A percentile compares a stretch with the other conserved stretches of the same genome.
Evolutionary conservation across 2,329 filamentous ascomycete species (phyloP).

Genomic region (Coniochaeta sp.): DNA sequence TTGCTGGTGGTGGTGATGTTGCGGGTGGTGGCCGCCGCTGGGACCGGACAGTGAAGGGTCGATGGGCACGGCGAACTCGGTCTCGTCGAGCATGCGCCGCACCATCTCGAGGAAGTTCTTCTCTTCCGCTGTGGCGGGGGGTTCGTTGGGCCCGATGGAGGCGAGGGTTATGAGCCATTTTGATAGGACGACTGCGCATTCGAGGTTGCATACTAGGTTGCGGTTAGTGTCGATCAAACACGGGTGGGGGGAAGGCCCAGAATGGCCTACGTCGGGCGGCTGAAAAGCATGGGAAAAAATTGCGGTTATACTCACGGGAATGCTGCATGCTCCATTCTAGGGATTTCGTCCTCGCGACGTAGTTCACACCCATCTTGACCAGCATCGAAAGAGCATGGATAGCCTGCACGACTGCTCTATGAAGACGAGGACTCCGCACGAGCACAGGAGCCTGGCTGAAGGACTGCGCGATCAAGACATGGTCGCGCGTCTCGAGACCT

Average conservation of each 20-base stretch:
- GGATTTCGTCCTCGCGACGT: slow-evolving; percentile 54
- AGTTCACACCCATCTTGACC: slow-evolving; percentile 56
- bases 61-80: slow-evolving; percentile 54
- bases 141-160: slow-evolving; percentile 41
- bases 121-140: slow-evolving; percentile 44
- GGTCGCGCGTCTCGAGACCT: slow-evolving; percentile 58
- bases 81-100: slow-evolving; percentile 53
- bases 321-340: slow-evolving; percentile 58
- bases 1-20: slow-evolving; percentile 16
- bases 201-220: slow-evolving; percentile 49
- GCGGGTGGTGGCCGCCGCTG: slow-evolving; percentile 13
- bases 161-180: slow-evolving; percentile 54
- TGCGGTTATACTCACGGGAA: slow-evolving; percentile 48
- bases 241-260: neutral
- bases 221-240: neutral
- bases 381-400: slow-evolving; percentile 63
- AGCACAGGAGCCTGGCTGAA: slow-evolving; percentile 53
- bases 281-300: neutral
- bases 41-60: slow-evolving; percentile 45
- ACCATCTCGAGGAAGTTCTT: slow-evolving; percentile 48
- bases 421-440: slow-evolving; percentile 51
- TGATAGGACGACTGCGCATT: slow-evolving; percentile 53
- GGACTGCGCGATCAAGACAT: slow-evolving; percentile 51
- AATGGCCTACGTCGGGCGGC: neutral
- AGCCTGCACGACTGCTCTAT: slow-evolving; percentile 59